These are phyloP conservation scores for Trametes hirsuta DNA, from an alignment of 1,284 basidiomycete species.

Conservation along the genomic window DNA sequence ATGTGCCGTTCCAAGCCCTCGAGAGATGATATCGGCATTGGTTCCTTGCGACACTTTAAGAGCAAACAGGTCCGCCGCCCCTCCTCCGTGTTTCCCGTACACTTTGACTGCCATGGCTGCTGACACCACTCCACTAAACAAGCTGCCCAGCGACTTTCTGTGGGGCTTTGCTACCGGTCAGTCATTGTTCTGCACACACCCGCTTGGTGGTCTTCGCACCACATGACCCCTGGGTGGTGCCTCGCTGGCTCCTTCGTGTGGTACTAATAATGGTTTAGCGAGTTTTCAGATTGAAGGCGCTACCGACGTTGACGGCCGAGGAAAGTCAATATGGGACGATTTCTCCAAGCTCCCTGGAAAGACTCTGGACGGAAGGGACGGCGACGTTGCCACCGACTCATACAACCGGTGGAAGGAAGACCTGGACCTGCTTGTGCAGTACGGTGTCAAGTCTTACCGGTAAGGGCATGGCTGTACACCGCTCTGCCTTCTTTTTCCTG, in stretches of 20 bases:
- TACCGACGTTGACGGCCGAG: conserved; percentile 56
- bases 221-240: neutral
- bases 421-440: conserved; percentile 57
- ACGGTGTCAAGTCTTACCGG: conserved; percentile 41
- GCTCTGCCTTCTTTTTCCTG: neutral
- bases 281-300: conserved; percentile 74
- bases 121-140: conserved; percentile 25
- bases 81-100: conserved; percentile 28
- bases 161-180: conserved; percentile 76
- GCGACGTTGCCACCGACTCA: conserved; percentile 73
- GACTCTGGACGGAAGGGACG: conserved; percentile 66
- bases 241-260: conserved; percentile 8
- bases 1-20: conserved; percentile 35
- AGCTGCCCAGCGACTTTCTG: conserved; percentile 59
- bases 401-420: conserved; percentile 72
- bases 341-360: conserved; percentile 69
- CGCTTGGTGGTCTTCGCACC: neutral
- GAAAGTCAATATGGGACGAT: conserved; percentile 75
- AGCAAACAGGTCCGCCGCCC: conserved; percentile 26
- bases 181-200: conserved; percentile 7
- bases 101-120: conserved; percentile 28
- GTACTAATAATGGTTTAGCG: conserved; percentile 39
- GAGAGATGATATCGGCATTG: conserved; percentile 37
- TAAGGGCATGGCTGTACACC: conserved; percentile 4
- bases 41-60: conserved; percentile 30